Evolutionary conservation across 495 filamentous ascomycete species (phyloP), one percentile per base, ranked within the genome.

Genomic region (Sporormia fimetaria): DNA sequence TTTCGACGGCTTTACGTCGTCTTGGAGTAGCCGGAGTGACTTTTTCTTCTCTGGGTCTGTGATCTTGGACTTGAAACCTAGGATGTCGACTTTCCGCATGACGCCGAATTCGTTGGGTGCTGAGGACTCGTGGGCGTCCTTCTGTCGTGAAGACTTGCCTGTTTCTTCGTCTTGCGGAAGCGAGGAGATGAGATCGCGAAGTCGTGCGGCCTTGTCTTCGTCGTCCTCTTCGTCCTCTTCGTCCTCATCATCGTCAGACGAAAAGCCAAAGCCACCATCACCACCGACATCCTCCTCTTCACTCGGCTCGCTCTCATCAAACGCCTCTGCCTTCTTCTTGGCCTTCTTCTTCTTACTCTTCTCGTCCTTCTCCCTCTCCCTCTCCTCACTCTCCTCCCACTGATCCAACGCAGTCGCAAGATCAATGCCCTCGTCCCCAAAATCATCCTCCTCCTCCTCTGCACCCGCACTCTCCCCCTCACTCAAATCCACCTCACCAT

Each of bases 361-460:
- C 15, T 54, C 44, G 11, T 63, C 61, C 35, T 69, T 56, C 2
- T 54, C 45, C n/a, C n/a, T 25, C 21, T 56, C 52, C 18, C 59
- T 56, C 15, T 54, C 44, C n/a, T 63, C 61, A 36, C 70, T 56
- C 2, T 54, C 45, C n/a, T 62, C 61, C 33, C 70, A 80, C 61
- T 81, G 76, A 63, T 94, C 86, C 42, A 92, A 70, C 52, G 81
- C 80, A 30, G 75, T 78, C 3, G 81, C 77, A 28, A 94, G 70
- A 63, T 94, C 86, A 38, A 94, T 76, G 12, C 81, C 86, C 49
- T 86, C 85, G 34, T 84, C 83, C 14, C 87, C 87, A 12, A 93
- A 66, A 37, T 56, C 56, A 32, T 81, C 76, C 34, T 74, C 76
- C 24, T 75, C 73, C 6, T 76, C 75, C 2, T 66, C 59, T 17